phyloP scores from a whole-genome alignment of 768 basidiomycete species.

The Naganishia randhawae region DNA sequence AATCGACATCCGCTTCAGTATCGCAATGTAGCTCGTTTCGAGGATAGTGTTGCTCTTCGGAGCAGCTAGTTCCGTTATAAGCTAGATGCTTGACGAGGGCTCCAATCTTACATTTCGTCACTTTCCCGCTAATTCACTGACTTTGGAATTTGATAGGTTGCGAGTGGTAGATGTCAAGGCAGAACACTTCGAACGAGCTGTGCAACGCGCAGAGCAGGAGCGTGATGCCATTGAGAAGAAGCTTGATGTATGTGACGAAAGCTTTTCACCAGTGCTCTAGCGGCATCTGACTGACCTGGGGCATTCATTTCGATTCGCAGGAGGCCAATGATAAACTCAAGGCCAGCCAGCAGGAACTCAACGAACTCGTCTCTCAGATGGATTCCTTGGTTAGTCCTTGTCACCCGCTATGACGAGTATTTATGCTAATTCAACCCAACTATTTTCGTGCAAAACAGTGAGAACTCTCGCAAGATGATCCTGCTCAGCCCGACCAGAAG shows the following conservation, averaged over 20 bases:
- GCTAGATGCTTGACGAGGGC: not conserved
- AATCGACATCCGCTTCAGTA: not conserved
- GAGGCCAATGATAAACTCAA: constrained; percentile 59
- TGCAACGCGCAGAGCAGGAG: constrained; percentile 79
- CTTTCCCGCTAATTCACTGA: not conserved
- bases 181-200: constrained; percentile 93
- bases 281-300: no score
- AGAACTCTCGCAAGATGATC: constrained; percentile 8
- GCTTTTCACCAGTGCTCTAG: no score
- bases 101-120: not conserved
- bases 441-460: not conserved
- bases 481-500: constrained; percentile 3
- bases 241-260: constrained; percentile 66
- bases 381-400: constrained; percentile 54
- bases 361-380: constrained; percentile 75
- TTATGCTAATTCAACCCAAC: not conserved
- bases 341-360: constrained; percentile 71
- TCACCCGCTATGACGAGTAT: not conserved
- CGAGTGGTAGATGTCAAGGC: constrained; percentile 97
- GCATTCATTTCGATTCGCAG: not conserved
- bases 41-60: not conserved
- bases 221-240: constrained; percentile 92
- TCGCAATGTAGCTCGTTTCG: not conserved
- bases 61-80: not conserved
- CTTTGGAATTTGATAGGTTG: constrained; percentile 58